Conservation (phyloP, 1,139 yeast species). For the Pichiaceae sp. region DNA sequence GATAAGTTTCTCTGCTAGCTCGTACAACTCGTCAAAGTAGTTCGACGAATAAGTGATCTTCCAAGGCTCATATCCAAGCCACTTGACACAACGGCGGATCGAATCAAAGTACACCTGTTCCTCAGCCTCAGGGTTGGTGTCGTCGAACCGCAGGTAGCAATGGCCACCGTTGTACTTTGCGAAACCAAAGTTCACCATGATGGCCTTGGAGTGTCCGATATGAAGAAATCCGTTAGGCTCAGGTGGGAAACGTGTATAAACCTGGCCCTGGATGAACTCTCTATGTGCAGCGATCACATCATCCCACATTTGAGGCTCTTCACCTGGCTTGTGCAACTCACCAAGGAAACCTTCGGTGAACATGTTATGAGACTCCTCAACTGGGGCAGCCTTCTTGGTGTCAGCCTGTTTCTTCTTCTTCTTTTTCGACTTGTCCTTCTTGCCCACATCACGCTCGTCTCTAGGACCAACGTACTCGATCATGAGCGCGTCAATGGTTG, state of each 20-base stretch:
- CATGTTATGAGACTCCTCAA: constrained; percentile 60
- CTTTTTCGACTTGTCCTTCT: constrained; percentile 62
- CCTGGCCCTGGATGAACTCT: constrained; percentile 69
- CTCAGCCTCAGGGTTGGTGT: constrained; percentile 98
- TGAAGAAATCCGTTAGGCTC: constrained; percentile 97
- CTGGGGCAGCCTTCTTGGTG: constrained; percentile 2
- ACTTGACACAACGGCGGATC: constrained; percentile 72
- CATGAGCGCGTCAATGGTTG: constrained; percentile 70
- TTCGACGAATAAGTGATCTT: constrained; percentile 93
- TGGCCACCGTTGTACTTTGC: constrained; percentile 81
- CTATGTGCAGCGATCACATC: constrained; percentile 77
- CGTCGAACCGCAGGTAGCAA: constrained; percentile 91
- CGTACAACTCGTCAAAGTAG: constrained; percentile 83
- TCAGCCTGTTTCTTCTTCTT: constrained; percentile 20
- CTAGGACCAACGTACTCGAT: constrained; percentile 78
- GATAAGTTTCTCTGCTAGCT: constrained; percentile 76
- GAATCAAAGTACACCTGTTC: constrained; percentile 85
- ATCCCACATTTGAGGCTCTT: constrained; percentile 82
- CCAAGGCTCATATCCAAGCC: constrained; percentile 95
- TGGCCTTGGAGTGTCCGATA: constrained; percentile 97
- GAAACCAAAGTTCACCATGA: constrained; percentile 91
- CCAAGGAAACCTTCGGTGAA: constrained; percentile 94
- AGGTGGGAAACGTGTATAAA: constrained; percentile 94
- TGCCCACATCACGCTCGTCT: constrained; percentile 84
- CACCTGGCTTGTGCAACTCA: constrained; percentile 91